phyloP scores from a whole-genome alignment of 2,329 filamentous ascomycete species.

The Macrophomina phaseolina region DNA sequence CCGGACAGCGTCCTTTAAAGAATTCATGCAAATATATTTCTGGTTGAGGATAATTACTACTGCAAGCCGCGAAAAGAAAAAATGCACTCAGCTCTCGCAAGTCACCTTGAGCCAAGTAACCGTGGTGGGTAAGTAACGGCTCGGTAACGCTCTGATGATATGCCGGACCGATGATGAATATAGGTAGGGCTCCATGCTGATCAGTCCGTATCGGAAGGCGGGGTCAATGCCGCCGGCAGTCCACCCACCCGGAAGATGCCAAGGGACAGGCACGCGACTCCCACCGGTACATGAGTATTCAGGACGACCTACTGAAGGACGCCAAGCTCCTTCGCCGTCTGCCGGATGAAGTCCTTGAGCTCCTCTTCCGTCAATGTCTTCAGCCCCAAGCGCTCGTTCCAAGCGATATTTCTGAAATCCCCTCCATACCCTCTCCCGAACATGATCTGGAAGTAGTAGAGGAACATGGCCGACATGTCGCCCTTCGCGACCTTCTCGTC shows the following conservation, averaged over 20 bases:
- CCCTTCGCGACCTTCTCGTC: not conserved
- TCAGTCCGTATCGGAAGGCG: no score
- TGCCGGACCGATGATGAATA: not conserved
- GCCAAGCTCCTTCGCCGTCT: not conserved
- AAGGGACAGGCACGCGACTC: no score
- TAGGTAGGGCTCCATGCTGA: not conserved
- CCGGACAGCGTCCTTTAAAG: no score
- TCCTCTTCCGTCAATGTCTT: not conserved
- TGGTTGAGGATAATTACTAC: no score
- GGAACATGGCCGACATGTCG: not conserved
- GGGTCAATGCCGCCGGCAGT: not conserved
- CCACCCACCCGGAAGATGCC: not conserved
- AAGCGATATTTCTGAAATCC: not conserved
- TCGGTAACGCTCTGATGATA: not conserved
- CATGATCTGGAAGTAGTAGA: constrained; percentile 7
- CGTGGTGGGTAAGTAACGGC: not conserved
- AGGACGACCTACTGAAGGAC: not conserved
- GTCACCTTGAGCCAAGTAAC: no score
- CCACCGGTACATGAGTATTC: no score
- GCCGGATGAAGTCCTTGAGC: not conserved
- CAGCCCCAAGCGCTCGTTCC: not conserved
- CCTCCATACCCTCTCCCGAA: not conserved
- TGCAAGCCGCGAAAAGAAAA: no score
- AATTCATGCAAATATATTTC: no score
- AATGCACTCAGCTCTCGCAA: no score